Conservation (phyloP, 768 basidiomycete species). For the Lentinula detonsa region DNA sequence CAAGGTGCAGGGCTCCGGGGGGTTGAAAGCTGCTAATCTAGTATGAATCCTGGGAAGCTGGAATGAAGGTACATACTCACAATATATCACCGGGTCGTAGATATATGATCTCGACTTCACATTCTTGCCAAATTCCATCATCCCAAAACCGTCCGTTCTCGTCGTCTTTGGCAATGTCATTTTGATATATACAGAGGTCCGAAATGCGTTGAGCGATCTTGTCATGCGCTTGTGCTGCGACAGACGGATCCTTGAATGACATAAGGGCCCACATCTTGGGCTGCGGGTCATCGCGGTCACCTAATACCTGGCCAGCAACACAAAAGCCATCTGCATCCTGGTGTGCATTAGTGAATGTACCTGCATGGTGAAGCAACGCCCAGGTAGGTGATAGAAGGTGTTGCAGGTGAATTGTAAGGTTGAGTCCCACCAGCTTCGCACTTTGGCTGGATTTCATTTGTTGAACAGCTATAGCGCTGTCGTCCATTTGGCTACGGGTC, state of each 20-base stretch:
- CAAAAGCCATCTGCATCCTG: background rate
- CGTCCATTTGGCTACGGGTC: background rate
- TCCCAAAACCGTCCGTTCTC: too few relatives aligned
- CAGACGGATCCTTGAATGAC: background rate
- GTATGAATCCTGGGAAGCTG: too few relatives aligned
- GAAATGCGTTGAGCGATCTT: too few relatives aligned
- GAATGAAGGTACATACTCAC: background rate
- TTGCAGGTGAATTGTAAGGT: background rate
- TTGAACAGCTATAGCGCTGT: too few relatives aligned
- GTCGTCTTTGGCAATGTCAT: too few relatives aligned
- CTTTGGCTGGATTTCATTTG: too few relatives aligned
- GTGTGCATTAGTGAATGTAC: background rate
- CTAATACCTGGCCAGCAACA: background rate
- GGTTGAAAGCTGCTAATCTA: background rate
- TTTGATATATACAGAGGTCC: too few relatives aligned
- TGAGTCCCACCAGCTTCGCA: background rate
- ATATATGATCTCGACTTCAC: background rate
- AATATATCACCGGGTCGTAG: background rate
- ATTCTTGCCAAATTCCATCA: background rate
- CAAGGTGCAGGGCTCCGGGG: background rate
- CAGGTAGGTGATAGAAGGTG: background rate
- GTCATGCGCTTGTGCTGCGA: too few relatives aligned
- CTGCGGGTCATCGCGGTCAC: background rate
- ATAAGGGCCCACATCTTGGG: background rate
- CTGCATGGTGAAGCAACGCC: background rate